A percentile compares a stretch with the other conserved stretches of the same genome.
phyloP scores from a whole-genome alignment of 257 asterid species.

The Przewalskia tangutica region DNA sequence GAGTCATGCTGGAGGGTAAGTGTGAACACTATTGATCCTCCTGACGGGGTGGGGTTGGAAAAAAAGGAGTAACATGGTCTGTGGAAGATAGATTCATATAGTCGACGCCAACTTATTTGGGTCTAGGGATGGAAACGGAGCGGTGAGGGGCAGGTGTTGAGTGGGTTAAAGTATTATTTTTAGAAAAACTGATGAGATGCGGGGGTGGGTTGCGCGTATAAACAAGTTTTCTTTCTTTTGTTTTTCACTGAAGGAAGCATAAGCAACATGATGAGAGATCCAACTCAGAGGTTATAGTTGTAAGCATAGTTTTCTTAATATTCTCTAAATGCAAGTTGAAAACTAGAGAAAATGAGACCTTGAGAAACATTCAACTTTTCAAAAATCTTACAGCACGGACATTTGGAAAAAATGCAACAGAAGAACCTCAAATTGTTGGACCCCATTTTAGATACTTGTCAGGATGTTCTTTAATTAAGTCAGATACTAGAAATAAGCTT shows the following conservation, averaged over 20 bases:
- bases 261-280: not conserved
- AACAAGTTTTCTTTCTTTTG: too few species aligned
- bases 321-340: not conserved
- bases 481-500: not conserved
- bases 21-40: too few species aligned
- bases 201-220: too few species aligned
- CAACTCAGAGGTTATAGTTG: not conserved
- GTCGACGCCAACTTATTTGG: not conserved
- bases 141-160: too few species aligned
- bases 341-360: not conserved
- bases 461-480: not conserved
- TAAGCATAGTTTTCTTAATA: not conserved
- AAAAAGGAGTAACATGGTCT: not conserved
- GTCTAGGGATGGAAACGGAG: too few species aligned
- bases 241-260: not conserved
- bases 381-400: not conserved
- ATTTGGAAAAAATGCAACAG: not conserved
- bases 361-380: not conserved
- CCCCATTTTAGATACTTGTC: not conserved
- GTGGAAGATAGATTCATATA: not conserved
- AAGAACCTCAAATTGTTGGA: not conserved
- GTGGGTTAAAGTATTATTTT: too few species aligned
- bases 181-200: too few species aligned
- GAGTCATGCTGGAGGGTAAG: too few species aligned
- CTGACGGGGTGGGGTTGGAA: too few species aligned